Evolutionary conservation across 1,284 basidiomycete genomes (phyloP), one percentile per base, ranked within the genome.

Genomic region (Hypsizygus ulmarius): DNA sequence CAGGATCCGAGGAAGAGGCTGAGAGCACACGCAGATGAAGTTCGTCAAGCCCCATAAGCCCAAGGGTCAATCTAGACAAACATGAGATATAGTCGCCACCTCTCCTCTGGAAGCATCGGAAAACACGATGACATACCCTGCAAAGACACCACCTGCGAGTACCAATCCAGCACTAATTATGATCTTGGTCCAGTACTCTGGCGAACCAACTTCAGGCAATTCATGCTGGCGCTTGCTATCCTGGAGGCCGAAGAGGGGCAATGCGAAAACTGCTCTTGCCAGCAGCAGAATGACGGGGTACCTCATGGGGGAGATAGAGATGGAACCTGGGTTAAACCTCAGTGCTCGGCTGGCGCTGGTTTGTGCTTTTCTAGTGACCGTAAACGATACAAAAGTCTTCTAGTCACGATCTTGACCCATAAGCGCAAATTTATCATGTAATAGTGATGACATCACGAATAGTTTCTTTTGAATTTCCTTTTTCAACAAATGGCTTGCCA

Each of bases 1-100:
- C 71, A 1, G 69, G 59, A 59, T 93, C 80, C 15, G 85, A 87
- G 0, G 92, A 94, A 1, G 90, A 90, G 0, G 84, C 78, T 0
- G 89, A 75, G 18, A 96, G 74, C 0, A 97, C 94, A 21, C 91
- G 85, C 14, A 97, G 76, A 61, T 97, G 93, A 36, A 97, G 79
- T 58, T 94, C 89, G 60, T 98, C 95, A 14, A 97, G 81, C 1
- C 95, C 94, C 94, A 97, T 97, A 27, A 97, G 74, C 4, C 91
- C 94, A 15, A 97, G 81, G 0, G 93, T 97, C 44, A 97, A 72
- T 2, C 84, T 84, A 53, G 53, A 46, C 15, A n/a, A 25, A 18
- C 25, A 16, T 32, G 14, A 41, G 42, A 18, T 35, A 16, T 25
- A 38, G 28, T 42, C 25, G 11, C 12, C 5, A 3, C 37, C 10